phyloP scores from a whole-genome alignment of 352 stramenopile genomes.

The Pythium aristosporum region DNA sequence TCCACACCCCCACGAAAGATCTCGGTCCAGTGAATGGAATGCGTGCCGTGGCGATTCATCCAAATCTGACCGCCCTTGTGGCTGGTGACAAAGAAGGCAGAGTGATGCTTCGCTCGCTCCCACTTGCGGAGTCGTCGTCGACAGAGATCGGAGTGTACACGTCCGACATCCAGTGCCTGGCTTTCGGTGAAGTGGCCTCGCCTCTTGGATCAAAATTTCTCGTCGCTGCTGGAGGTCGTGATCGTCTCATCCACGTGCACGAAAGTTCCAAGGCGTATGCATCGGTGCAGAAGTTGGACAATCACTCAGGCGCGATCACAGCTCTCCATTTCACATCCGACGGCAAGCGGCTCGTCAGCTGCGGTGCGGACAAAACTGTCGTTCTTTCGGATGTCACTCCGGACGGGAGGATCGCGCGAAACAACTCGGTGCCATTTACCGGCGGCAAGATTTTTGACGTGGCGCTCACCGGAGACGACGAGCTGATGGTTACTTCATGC shows the following conservation, averaged over 20 bases:
- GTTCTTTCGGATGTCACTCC: conserved; percentile 48
- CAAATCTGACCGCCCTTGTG: conserved; percentile 59
- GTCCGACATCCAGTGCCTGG: conserved; percentile 73
- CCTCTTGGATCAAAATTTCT: conserved; percentile 24
- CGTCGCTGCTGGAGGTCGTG: conserved; percentile 74
- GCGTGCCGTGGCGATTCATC: conserved; percentile 46
- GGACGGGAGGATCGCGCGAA: conserved; percentile 38
- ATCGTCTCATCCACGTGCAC: conserved; percentile 83
- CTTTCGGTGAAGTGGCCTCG: conserved; percentile 34
- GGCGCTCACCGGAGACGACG: conserved; percentile 64
- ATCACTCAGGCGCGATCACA: conserved; percentile 72
- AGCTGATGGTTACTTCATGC: conserved; percentile 63
- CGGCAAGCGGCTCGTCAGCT: conserved; percentile 63
- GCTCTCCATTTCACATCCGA: conserved; percentile 68
- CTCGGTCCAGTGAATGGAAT: conserved; percentile 43
- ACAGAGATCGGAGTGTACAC: conserved; percentile 57
- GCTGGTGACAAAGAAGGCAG: conserved; percentile 72
- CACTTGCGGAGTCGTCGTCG: conserved; percentile 27
- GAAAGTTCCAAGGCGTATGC: conserved; percentile 43
- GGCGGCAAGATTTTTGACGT: conserved; percentile 82
- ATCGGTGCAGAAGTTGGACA: conserved; percentile 62
- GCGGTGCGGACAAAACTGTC: conserved; percentile 70
- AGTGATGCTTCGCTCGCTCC: conserved; percentile 53
- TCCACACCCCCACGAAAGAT: conserved; percentile 43
- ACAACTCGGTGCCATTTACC: conserved; percentile 50